Percentiles rank a stretch among this genome's conserved stretches.
These are phyloP conservation scores for Aethionema arabicum DNA, from an alignment of 345 rosid genomes.

Conservation along the genomic window DNA sequence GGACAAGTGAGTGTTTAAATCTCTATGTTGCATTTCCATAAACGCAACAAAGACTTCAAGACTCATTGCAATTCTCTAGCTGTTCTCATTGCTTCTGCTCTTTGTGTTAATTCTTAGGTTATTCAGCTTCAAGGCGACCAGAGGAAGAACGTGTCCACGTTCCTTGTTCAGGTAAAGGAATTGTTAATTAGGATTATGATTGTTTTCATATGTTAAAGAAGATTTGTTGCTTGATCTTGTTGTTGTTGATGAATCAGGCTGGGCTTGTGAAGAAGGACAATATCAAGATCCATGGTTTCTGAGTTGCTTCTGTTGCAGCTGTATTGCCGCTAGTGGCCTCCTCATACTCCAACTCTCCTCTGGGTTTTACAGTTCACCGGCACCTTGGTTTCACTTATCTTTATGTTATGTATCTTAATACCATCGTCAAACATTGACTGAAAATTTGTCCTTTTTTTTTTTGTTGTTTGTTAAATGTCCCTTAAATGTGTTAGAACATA, in stretches of 20 bases:
- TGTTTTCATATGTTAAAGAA: not conserved
- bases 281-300: constrained; percentile 95
- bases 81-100: not conserved
- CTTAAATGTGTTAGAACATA: too few species aligned
- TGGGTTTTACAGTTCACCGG: too few species aligned
- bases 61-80: not conserved
- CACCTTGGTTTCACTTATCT: too few species aligned
- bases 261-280: constrained; percentile 95
- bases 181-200: not conserved
- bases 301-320: constrained; percentile 34
- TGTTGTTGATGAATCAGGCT: constrained; percentile 46
- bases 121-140: constrained; percentile 91
- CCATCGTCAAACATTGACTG: too few species aligned
- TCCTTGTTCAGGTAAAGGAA: constrained; percentile 60
- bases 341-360: too few species aligned
- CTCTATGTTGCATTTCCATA: not conserved
- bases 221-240: not conserved
- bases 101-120: constrained; percentile 43
- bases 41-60: not conserved
- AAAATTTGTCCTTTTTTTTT: too few species aligned
- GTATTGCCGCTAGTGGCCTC: not conserved
- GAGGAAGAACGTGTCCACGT: constrained; percentile 73
- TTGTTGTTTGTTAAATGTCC: too few species aligned
- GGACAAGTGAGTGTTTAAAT: constrained; percentile 58
- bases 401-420: too few species aligned